Conservation (phyloP, 2,329 filamentous ascomycete genomes). For the Clonostachys chloroleuca region DNA sequence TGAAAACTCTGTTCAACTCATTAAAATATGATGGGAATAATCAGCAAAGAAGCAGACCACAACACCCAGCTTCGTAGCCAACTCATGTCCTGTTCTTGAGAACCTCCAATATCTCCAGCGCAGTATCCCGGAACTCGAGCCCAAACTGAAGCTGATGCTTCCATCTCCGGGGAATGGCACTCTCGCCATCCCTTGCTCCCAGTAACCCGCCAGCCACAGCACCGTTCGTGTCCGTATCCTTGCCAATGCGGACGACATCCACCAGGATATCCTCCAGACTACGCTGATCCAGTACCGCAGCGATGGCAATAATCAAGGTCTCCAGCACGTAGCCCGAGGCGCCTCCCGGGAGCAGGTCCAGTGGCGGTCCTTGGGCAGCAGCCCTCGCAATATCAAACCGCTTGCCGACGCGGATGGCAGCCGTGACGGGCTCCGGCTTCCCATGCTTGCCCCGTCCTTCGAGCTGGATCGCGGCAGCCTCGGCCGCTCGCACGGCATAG, state of each 20-base stretch:
- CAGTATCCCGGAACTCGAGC: conserved; percentile 22
- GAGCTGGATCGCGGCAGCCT: conserved; percentile 10
- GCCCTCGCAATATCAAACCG: conserved; percentile 14
- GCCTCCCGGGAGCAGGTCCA: conserved; percentile 13
- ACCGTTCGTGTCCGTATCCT: conserved; percentile 40
- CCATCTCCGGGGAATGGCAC: conserved; percentile 35
- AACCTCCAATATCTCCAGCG: conserved; percentile 1
- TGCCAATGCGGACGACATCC: conserved; percentile 37
- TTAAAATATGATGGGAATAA: too few relatives aligned
- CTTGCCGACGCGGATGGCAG: conserved; percentile 19
- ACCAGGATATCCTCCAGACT: conserved; percentile 35
- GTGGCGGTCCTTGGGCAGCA: conserved; percentile 21
- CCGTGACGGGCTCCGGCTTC: conserved; percentile 7
- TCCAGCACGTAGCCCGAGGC: conserved; percentile 36
- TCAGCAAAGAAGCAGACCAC: too few relatives aligned
- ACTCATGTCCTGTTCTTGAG: too few relatives aligned
- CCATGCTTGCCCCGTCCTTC: conserved; percentile 6
- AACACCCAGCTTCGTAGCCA: too few relatives aligned
- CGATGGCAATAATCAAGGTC: conserved; percentile 31
- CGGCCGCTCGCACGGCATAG: conserved; percentile 21
- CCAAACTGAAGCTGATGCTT: conserved; percentile 29
- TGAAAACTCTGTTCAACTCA: too few relatives aligned
- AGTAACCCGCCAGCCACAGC: conserved; percentile 39
- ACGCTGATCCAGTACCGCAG: conserved; percentile 31
- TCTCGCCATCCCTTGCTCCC: conserved; percentile 35